These are phyloP conservation scores for Saccharomyces mikatae DNA, from an alignment of 805 yeast genomes.

Conservation along the genomic window DNA sequence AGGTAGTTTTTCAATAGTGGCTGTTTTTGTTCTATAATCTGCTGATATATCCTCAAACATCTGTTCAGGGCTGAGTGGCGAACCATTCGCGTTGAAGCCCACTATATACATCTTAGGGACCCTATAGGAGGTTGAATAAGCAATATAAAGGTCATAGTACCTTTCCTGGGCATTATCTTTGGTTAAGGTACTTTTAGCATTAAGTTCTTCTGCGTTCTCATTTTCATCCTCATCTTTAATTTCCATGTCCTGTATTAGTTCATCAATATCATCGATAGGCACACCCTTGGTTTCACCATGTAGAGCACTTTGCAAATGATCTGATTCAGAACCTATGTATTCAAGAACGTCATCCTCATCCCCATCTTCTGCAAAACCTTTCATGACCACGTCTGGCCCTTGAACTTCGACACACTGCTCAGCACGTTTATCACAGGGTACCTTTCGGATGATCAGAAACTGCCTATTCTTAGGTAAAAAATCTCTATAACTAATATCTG, in stretches of 20 bases:
- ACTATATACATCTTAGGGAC: slow-evolving; percentile 92
- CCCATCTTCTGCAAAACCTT: slow-evolving; percentile 37
- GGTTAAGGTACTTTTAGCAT: slow-evolving; percentile 16
- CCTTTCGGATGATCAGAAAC: slow-evolving; percentile 78
- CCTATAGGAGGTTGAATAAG: slow-evolving; percentile 89
- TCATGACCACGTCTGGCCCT: neutral
- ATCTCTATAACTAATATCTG: slow-evolving; percentile 33
- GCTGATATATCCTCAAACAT: slow-evolving; percentile 93
- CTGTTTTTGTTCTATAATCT: slow-evolving; percentile 92
- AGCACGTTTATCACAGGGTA: slow-evolving; percentile 77
- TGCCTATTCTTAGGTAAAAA: slow-evolving; percentile 86
- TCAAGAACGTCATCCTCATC: slow-evolving; percentile 22
- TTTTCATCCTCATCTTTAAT: slow-evolving; percentile 36
- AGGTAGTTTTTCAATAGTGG: slow-evolving; percentile 89
- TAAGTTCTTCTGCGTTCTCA: slow-evolving; percentile 36
- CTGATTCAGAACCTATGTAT: neutral
- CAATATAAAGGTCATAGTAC: slow-evolving; percentile 79
- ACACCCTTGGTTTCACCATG: slow-evolving; percentile 1
- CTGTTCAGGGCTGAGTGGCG: slow-evolving; percentile 75
- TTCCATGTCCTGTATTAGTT: slow-evolving; percentile 23
- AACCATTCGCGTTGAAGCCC: slow-evolving; percentile 77
- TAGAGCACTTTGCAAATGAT: slow-evolving; percentile 1
- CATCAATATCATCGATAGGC: slow-evolving; percentile 20
- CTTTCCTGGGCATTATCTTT: slow-evolving; percentile 37
- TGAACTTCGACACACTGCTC: slow-evolving; percentile 19